These are phyloP conservation scores for Lizonia empirigonia DNA, from an alignment of 2,329 filamentous ascomycete species.

Conservation along the genomic window DNA sequence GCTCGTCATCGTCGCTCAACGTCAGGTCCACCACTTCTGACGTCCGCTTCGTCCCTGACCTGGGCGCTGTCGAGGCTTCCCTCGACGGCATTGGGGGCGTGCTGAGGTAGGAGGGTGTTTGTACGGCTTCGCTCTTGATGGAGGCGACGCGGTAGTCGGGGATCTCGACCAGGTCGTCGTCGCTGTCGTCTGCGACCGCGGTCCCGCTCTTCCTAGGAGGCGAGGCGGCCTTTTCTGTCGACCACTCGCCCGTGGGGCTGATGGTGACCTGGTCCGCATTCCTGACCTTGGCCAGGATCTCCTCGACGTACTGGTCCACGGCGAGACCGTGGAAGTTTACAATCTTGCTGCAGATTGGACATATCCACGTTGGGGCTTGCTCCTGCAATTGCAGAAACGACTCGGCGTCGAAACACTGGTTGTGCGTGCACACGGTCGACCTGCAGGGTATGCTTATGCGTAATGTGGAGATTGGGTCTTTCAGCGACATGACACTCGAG, in stretches of 20 bases:
- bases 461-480: conserved; percentile 88
- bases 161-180: conserved; percentile 55
- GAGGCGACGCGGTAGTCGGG: conserved; percentile 47
- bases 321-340: conserved; percentile 82
- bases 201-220: conserved; percentile 46
- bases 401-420: conserved; percentile 92
- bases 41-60: conserved; percentile 51
- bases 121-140: conserved; percentile 49
- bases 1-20: conserved; percentile 53
- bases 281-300: conserved; percentile 78
- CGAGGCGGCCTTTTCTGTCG: conserved; percentile 51
- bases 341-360: conserved; percentile 86
- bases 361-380: conserved; percentile 96
- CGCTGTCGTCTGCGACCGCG: conserved; percentile 50
- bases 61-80: conserved; percentile 45
- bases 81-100: conserved; percentile 56
- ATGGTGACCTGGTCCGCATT: conserved; percentile 85
- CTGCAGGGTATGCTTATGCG: conserved; percentile 81
- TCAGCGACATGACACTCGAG: conserved; percentile 85
- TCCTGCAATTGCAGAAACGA: conserved; percentile 94
- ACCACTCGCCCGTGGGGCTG: conserved; percentile 85
- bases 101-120: conserved; percentile 46
- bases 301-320: conserved; percentile 89
- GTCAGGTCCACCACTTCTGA: conserved; percentile 58
- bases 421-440: conserved; percentile 79